Percentiles rank a stretch among this genome's conserved stretches.
Evolutionary conservation across 345 rosid species (phyloP).

Genomic region (Brassica incana): DNA sequence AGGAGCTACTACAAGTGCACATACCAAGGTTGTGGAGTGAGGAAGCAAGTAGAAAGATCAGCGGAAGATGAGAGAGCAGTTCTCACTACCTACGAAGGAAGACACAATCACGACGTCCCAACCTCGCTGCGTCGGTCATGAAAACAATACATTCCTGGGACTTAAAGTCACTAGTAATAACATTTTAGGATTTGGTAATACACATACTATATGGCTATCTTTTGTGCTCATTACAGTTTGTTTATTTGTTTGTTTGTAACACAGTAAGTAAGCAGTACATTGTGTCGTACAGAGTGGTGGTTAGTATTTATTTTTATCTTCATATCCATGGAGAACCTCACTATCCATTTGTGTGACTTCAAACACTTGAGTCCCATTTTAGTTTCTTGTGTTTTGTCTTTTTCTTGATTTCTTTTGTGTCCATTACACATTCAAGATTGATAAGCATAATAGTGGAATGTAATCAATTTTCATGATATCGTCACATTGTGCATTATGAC

Average conservation of each 20-base stretch:
- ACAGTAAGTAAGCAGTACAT: slow-evolving; percentile 19
- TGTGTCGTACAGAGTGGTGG: slow-evolving; percentile 28
- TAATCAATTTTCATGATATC: neutral
- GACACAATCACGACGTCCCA: slow-evolving; percentile 93
- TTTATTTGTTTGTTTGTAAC: slow-evolving; percentile 30
- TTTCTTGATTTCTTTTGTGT: slow-evolving; percentile 2
- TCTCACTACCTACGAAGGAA: slow-evolving; percentile 97
- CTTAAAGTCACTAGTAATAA: slow-evolving; percentile 39
- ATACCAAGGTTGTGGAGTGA: slow-evolving; percentile 72
- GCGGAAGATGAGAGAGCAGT: slow-evolving; percentile 82
- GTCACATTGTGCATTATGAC: neutral
- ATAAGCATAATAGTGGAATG: neutral
- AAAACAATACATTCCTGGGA: slow-evolving; percentile 44
- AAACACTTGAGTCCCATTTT: slow-evolving; percentile 19
- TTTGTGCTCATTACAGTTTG: slow-evolving; percentile 34
- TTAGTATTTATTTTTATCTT: neutral
- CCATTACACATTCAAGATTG: slow-evolving; percentile 18
- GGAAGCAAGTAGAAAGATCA: slow-evolving; percentile 96
- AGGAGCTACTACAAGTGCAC: slow-evolving; percentile 99
- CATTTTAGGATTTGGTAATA: slow-evolving; percentile 33
- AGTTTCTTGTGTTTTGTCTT: slow-evolving; percentile 20
- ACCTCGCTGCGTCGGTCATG: slow-evolving; percentile 61
- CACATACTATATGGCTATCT: slow-evolving; percentile 23
- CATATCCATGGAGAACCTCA: slow-evolving; percentile 20
- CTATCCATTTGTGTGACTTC: slow-evolving; percentile 5